Evolutionary conservation across 441 rosid genomes (phyloP).

Genomic region (Populus hybrid): DNA sequence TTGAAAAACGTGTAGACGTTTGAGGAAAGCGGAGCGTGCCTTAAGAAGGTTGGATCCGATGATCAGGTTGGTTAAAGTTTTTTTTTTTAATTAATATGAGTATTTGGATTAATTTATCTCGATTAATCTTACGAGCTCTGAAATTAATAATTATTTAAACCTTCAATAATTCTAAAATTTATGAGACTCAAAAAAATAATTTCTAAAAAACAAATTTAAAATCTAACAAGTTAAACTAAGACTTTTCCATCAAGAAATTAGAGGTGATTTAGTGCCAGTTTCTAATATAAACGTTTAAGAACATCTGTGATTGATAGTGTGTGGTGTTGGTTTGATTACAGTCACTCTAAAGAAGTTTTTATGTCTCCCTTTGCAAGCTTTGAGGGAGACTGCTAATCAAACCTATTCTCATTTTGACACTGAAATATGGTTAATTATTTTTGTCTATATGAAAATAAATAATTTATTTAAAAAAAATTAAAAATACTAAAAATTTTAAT

Average conservation of each 20-base stretch:
- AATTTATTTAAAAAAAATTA: no score
- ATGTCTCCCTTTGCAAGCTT: slow-evolving; percentile 11
- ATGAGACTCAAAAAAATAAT: no score
- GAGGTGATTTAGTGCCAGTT: slow-evolving; percentile 7
- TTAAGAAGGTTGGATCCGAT: slow-evolving; percentile 16
- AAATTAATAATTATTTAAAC: no score
- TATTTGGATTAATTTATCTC: no score
- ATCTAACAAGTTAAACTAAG: no score
- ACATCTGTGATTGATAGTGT: slow-evolving; percentile 19
- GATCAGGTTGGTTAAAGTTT: slow-evolving; percentile 10
- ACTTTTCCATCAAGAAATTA: neutral
- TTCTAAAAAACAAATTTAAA: rapidly evolving
- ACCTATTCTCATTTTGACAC: neutral
- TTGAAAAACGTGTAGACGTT: neutral
- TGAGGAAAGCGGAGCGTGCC: slow-evolving; percentile 11
- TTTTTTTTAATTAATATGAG: no score
- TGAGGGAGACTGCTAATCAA: neutral
- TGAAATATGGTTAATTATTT: no score
- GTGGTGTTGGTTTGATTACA: slow-evolving; percentile 17
- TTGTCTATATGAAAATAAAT: no score
- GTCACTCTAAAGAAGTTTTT: slow-evolving; percentile 4
- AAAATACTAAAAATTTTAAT: no score
- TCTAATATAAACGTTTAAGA: slow-evolving; percentile 16
- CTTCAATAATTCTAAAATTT: rapidly evolving
- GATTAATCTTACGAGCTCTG: rapidly evolving